Conservation (phyloP, 139 green algal genomes). For the Chlamydomonas sphaeroides region DNA sequence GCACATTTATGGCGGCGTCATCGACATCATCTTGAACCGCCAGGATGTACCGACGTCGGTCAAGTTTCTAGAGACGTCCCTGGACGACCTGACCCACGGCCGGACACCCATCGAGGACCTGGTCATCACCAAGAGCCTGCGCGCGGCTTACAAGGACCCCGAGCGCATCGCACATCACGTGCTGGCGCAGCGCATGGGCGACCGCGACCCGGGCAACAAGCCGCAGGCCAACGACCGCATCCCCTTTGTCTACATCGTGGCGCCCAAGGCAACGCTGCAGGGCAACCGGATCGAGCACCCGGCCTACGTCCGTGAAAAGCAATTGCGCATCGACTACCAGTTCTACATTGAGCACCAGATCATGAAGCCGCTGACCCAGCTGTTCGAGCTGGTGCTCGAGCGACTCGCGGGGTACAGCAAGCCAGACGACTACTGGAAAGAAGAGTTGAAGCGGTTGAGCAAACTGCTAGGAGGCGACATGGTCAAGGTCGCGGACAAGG, state of each 20-base stretch:
- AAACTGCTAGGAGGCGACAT: too few relatives aligned
- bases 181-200: slow-evolving; percentile 36
- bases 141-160: slow-evolving; percentile 38
- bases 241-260: slow-evolving; percentile 28
- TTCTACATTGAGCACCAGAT: slow-evolving; percentile 47
- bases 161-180: slow-evolving; percentile 40
- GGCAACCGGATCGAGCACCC: slow-evolving; percentile 39
- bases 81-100: background rate
- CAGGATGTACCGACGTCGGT: background rate
- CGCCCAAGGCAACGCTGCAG: slow-evolving; percentile 30
- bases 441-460: too few relatives aligned
- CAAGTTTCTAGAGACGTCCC: background rate
- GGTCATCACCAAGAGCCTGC: slow-evolving; percentile 32
- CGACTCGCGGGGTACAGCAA: slow-evolving; percentile 2
- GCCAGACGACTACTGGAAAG: background rate
- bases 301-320: background rate
- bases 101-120: background rate
- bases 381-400: slow-evolving; percentile 20
- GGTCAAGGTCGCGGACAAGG: too few relatives aligned
- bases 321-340: slow-evolving; percentile 3
- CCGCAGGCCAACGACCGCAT: slow-evolving; percentile 43
- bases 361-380: slow-evolving; percentile 38
- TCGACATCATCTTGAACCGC: slow-evolving; percentile 24
- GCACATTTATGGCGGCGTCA: slow-evolving; percentile 32
- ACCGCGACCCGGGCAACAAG: slow-evolving; percentile 37